phyloP scores from a whole-genome alignment of 768 basidiomycete genomes.

The Symmetrospora coprosmae region DNA sequence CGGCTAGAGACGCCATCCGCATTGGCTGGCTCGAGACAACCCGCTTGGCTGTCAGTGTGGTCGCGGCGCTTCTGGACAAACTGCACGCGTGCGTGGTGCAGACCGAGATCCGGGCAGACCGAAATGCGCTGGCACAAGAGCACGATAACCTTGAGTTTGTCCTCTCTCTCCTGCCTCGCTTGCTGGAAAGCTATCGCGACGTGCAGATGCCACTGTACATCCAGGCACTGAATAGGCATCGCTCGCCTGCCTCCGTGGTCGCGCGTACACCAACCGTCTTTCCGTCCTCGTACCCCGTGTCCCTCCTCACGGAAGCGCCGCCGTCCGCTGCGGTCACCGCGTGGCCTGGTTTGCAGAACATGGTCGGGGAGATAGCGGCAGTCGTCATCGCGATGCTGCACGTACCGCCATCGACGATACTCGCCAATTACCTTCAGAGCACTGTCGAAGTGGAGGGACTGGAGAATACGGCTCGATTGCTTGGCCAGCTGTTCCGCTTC shows the following conservation, averaged over 20 bases:
- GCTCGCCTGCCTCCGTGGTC: conserved; percentile 48
- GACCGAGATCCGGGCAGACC: conserved; percentile 51
- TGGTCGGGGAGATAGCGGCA: conserved; percentile 67
- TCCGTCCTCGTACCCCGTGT: conserved; percentile 86
- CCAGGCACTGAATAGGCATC: conserved; percentile 55
- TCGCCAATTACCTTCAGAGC: conserved; percentile 62
- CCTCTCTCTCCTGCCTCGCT: conserved; percentile 62
- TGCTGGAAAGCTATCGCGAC: conserved; percentile 78
- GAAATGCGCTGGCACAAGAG: conserved; percentile 54
- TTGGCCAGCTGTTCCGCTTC: conserved; percentile 68
- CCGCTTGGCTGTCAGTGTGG: conserved; percentile 73
- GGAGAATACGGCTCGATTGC: conserved; percentile 56
- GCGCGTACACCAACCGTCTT: conserved; percentile 61
- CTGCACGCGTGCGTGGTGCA: conserved; percentile 65
- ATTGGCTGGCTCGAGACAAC: conserved; percentile 79
- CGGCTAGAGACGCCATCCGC: conserved; percentile 55
- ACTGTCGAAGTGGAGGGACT: conserved; percentile 77
- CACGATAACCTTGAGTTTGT: conserved; percentile 84
- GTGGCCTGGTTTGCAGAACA: conserved; percentile 52
- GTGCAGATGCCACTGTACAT: conserved; percentile 55
- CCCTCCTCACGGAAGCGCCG: conserved; percentile 49
- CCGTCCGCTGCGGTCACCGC: conserved; percentile 36
- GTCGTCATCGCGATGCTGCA: conserved; percentile 68
- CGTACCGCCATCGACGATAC: conserved; percentile 61
- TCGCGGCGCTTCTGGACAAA: conserved; percentile 79